Evolutionary conservation across 805 yeast species (phyloP).

Genomic region (Vanderwaltozyma verrucispora): DNA sequence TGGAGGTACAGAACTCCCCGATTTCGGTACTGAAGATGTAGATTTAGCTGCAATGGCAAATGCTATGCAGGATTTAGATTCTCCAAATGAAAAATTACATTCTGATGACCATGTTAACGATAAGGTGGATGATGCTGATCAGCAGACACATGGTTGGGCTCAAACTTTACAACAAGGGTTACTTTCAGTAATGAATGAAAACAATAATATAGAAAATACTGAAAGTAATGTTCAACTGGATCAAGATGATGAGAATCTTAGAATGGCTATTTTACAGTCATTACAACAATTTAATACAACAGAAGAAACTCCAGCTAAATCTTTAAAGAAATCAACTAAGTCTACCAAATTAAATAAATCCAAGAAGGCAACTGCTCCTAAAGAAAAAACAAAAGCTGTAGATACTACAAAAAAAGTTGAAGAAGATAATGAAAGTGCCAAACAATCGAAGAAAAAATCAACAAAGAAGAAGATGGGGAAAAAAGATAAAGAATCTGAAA

Average conservation of each 20-base stretch:
- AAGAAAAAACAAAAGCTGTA: too few species aligned
- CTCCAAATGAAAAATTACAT: neutral
- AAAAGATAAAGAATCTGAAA: constrained; percentile 4
- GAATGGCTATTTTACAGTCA: constrained; percentile 26
- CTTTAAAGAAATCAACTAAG: constrained; percentile 1
- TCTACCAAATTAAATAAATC: constrained; percentile 1
- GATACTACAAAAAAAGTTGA: constrained; percentile 8
- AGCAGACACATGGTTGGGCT: constrained; percentile 27
- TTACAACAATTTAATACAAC: constrained; percentile 15
- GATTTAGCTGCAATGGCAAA: constrained; percentile 32
- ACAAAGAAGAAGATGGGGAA: constrained; percentile 12
- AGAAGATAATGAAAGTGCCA: constrained; percentile 9
- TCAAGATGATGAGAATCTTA: constrained; percentile 26
- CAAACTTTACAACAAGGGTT: constrained; percentile 23
- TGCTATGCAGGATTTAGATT: constrained; percentile 27
- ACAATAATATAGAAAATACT: constrained; percentile 3
- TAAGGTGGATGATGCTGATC: too few species aligned
- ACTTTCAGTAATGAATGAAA: constrained; percentile 7
- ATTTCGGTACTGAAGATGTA: constrained; percentile 21
- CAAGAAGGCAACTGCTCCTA: constrained; percentile 1
- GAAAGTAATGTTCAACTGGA: constrained; percentile 15
- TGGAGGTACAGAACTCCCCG: constrained; percentile 14
- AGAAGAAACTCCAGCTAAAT: too few species aligned
- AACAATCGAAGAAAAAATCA: constrained; percentile 13
- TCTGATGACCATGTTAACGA: neutral